Percentiles rank a stretch among this genome's conserved stretches.
phyloP scores from a whole-genome alignment of 805 yeast genomes.

The Ogataea trehaloabstinens region DNA sequence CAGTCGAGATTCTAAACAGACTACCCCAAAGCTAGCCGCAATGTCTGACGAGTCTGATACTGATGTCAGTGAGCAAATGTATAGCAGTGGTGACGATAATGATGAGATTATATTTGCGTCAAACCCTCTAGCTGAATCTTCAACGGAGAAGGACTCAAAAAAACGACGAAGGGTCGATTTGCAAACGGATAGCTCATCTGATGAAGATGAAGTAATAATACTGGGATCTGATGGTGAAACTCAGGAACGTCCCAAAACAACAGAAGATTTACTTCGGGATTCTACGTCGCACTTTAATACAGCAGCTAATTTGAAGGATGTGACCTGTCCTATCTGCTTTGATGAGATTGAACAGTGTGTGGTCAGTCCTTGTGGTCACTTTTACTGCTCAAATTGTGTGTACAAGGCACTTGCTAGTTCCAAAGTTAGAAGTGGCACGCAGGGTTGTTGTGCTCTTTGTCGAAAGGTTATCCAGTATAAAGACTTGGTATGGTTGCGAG shows the following conservation, averaged over 20 bases:
- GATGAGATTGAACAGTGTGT: slow-evolving; percentile 49
- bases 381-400: slow-evolving; percentile 52
- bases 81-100: slow-evolving; percentile 3
- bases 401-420: slow-evolving; percentile 50
- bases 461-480: slow-evolving; percentile 30
- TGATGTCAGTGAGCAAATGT: background rate
- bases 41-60: background rate
- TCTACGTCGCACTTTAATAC: slow-evolving; percentile 18
- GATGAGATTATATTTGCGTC: slow-evolving; percentile 1
- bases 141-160: slow-evolving; percentile 2
- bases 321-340: slow-evolving; percentile 54
- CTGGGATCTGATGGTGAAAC: slow-evolving; percentile 37
- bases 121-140: background rate
- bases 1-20: too few species aligned
- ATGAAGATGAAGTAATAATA: slow-evolving; percentile 30
- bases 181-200: slow-evolving; percentile 22
- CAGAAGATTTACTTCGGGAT: slow-evolving; percentile 31
- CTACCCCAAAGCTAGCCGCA: too few species aligned
- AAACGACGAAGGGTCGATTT: slow-evolving; percentile 2
- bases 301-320: slow-evolving; percentile 32
- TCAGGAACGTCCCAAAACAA: slow-evolving; percentile 30
- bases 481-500: slow-evolving; percentile 31
- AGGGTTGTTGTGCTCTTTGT: slow-evolving; percentile 35
- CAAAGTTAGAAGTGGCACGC: slow-evolving; percentile 24
- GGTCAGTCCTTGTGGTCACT: slow-evolving; percentile 57